Evolutionary conservation across 2,329 filamentous ascomycete species (phyloP).

Genomic region (Aspergillus sp.): DNA sequence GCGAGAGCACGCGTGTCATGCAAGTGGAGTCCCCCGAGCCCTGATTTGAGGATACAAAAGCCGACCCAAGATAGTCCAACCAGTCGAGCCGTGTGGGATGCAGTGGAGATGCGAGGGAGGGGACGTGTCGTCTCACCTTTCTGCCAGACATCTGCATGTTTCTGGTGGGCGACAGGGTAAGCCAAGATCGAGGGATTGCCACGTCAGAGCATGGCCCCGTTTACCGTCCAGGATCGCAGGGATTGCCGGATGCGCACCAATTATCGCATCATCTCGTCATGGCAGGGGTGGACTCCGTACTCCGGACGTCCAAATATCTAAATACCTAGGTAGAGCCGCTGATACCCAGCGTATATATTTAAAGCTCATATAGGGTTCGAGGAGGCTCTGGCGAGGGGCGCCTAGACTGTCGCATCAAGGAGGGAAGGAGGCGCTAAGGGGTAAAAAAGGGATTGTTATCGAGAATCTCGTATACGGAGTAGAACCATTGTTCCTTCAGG

Average conservation of each 20-base stretch:
- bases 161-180: constrained; percentile 8
- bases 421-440: background rate
- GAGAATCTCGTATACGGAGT: background rate
- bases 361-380: no score
- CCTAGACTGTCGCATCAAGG: background rate
- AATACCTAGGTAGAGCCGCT: no score
- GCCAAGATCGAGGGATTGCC: constrained; percentile 24
- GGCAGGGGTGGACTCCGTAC: constrained; percentile 3
- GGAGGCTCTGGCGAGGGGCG: no score
- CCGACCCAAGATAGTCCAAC: background rate
- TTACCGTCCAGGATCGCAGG: constrained; percentile 9
- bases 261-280: constrained; percentile 8
- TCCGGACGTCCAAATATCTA: no score
- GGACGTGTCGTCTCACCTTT: constrained; percentile 5
- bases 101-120: constrained; percentile 2
- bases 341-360: no score
- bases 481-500: background rate
- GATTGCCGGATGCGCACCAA: constrained; percentile 11
- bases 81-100: constrained; percentile 2
- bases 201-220: constrained; percentile 29
- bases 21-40: no score
- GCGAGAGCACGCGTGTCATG: no score
- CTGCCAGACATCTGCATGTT: constrained; percentile 5
- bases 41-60: background rate
- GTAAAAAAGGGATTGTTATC: background rate